phyloP scores from a whole-genome alignment of 2,329 filamentous ascomycete species.

The Ceratocystiopsis minuta region DNA sequence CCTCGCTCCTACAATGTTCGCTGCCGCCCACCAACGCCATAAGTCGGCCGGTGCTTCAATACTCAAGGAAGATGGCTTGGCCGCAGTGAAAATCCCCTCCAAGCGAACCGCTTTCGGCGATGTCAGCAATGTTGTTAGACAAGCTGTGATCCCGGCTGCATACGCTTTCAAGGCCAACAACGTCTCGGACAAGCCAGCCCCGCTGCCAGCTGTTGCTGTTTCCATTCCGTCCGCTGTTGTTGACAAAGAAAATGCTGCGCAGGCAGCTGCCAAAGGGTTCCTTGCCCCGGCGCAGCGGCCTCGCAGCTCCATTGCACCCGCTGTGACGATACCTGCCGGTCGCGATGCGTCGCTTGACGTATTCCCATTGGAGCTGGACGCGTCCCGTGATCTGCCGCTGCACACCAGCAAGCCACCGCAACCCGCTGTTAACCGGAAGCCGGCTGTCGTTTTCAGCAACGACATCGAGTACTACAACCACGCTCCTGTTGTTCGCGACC shows the following conservation, averaged over 20 bases:
- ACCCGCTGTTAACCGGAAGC: neutral
- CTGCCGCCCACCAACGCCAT: conserved; percentile 53
- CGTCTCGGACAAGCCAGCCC: neutral
- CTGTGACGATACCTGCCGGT: neutral
- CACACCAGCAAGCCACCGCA: no score
- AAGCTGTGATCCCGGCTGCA: conserved; percentile 13
- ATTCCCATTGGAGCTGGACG: no score
- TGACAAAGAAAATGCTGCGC: conserved; percentile 19
- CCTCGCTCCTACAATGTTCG: conserved; percentile 34
- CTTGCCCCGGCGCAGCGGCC: conserved; percentile 7
- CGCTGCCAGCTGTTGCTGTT: conserved; percentile 10
- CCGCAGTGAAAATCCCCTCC: conserved; percentile 41
- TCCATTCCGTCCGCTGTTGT: conserved; percentile 2
- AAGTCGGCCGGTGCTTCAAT: conserved; percentile 56
- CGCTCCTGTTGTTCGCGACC: neutral
- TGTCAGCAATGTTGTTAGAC: conserved; percentile 50
- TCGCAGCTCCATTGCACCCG: neutral
- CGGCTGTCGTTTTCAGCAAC: neutral
- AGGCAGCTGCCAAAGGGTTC: conserved; percentile 1
- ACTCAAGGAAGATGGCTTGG: conserved; percentile 26
- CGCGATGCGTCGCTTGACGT: no score
- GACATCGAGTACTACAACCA: neutral
- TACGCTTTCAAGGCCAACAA: conserved; percentile 16
- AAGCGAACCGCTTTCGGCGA: conserved; percentile 72
- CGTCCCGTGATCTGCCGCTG: no score